A percentile compares a stretch with the other conserved stretches of the same genome.
These are phyloP conservation scores for Fusarium domesticum DNA, from an alignment of 2,329 filamentous ascomycete genomes.

Conservation along the genomic window DNA sequence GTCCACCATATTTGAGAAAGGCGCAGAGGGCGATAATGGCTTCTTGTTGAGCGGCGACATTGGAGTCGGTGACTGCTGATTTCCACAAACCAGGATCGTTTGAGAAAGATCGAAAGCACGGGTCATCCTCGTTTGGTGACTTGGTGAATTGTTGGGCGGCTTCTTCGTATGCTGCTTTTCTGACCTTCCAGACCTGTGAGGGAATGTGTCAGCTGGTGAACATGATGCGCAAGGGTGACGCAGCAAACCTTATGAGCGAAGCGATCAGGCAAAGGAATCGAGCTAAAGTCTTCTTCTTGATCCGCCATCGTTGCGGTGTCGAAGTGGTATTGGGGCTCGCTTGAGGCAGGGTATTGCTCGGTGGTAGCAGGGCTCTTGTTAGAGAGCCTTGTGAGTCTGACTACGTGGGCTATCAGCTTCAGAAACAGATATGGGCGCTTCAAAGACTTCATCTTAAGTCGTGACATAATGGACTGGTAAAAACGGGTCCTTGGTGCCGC, in stretches of 20 bases:
- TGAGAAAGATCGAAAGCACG: constrained; percentile 82
- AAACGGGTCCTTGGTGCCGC: constrained; percentile 9
- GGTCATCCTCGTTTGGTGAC: constrained; percentile 80
- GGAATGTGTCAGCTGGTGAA: neutral
- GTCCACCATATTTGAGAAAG: constrained; percentile 87
- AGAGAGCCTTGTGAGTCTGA: constrained; percentile 20
- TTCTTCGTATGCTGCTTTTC: constrained; percentile 93
- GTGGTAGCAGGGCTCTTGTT: constrained; percentile 13
- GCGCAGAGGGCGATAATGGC: constrained; percentile 83
- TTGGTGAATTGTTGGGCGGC: constrained; percentile 81
- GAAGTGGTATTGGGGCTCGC: constrained; percentile 15
- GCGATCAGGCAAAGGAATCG: constrained; percentile 73
- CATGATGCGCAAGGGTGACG: neutral
- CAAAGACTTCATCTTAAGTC: constrained; percentile 22
- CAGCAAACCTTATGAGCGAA: constrained; percentile 72
- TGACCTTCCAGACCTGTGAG: constrained; percentile 74
- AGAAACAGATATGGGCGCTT: constrained; percentile 26
- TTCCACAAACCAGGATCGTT: constrained; percentile 88
- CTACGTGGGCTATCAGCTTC: constrained; percentile 34
- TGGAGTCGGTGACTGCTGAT: constrained; percentile 85
- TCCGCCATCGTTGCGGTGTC: constrained; percentile 64
- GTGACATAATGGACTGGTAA: neutral
- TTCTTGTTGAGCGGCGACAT: constrained; percentile 95
- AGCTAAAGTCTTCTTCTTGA: constrained; percentile 76
- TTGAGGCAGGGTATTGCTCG: constrained; percentile 25